Conservation (phyloP, 2,329 filamentous ascomycete genomes). For the Pseudocercospora fuligena region DNA sequence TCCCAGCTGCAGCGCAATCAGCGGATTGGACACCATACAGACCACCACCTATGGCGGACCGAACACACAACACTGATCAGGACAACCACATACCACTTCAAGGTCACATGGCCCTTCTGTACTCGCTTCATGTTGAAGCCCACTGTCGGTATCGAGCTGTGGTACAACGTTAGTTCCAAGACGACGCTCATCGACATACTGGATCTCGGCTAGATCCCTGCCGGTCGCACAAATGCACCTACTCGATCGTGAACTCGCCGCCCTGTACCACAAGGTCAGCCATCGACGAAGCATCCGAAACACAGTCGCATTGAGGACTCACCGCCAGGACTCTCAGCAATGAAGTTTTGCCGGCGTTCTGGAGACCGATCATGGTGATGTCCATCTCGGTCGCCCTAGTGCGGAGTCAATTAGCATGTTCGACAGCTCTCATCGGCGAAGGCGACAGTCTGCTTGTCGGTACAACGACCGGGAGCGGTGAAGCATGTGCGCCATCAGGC, state of each 20-base stretch:
- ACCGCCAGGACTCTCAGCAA: conserved; percentile 92
- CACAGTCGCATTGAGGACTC: conserved; percentile 51
- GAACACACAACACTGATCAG: neutral
- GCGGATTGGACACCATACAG: conserved; percentile 13
- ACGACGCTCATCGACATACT: conserved; percentile 22
- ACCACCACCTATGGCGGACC: neutral
- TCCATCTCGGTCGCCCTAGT: conserved; percentile 98
- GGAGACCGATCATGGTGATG: conserved; percentile 97
- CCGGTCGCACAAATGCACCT: conserved; percentile 52
- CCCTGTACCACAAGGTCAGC: conserved; percentile 66
- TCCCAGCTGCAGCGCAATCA: conserved; percentile 71
- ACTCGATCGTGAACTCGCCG: conserved; percentile 98
- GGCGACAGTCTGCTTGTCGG: conserved; percentile 10
- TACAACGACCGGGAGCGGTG: conserved; percentile 19
- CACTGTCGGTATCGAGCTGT: conserved; percentile 94
- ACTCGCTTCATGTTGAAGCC: conserved; percentile 99
- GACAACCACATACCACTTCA: conserved; percentile 74
- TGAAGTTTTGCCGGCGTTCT: conserved; percentile 98
- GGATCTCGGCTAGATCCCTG: conserved; percentile 29
- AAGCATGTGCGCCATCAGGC: conserved; percentile 21
- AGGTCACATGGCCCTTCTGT: conserved; percentile 94
- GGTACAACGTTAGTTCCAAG: conserved; percentile 44
- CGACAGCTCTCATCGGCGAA: conserved; percentile 23
- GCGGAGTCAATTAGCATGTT: conserved; percentile 27
- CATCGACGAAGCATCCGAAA: conserved; percentile 17